phyloP scores from a whole-genome alignment of 1,284 basidiomycete species.

The Rhodotorula sp. region DNA sequence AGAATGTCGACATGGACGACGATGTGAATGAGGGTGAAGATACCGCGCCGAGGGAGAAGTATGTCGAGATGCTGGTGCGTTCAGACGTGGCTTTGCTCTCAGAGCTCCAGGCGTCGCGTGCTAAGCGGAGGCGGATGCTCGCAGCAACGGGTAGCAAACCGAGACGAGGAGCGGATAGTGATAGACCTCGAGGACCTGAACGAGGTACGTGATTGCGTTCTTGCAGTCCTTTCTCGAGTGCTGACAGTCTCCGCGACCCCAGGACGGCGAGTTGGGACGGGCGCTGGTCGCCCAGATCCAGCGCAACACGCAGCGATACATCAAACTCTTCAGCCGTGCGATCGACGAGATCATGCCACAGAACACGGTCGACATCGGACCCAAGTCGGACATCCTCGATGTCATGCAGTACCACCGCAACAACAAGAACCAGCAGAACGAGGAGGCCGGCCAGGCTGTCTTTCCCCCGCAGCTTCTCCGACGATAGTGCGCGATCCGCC shows the following conservation, averaged over 20 bases:
- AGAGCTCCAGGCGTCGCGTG: background rate
- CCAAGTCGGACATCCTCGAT: conserved; percentile 78
- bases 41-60: conserved; percentile 61
- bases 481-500: conserved; percentile 72
- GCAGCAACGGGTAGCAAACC: conserved; percentile 87
- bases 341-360: conserved; percentile 83
- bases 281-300: conserved; percentile 70
- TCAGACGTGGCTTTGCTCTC: background rate
- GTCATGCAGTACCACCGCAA: conserved; percentile 89
- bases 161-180: conserved; percentile 73
- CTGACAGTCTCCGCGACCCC: conserved; percentile 49
- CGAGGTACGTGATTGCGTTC: conserved; percentile 40
- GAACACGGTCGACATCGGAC: conserved; percentile 82
- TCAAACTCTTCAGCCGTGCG: conserved; percentile 83
- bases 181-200: conserved; percentile 52
- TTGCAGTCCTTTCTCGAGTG: background rate
- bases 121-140: background rate
- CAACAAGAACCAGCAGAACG: conserved; percentile 77
- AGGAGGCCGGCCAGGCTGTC: conserved; percentile 58
- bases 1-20: conserved; percentile 64
- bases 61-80: conserved; percentile 82
- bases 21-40: conserved; percentile 49
- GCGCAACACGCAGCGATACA: conserved; percentile 85
- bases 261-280: conserved; percentile 64
- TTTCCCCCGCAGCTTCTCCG: conserved; percentile 89